Evolutionary conservation across 1,139 yeast genomes (phyloP).

Genomic region (Pichia sp.): DNA sequence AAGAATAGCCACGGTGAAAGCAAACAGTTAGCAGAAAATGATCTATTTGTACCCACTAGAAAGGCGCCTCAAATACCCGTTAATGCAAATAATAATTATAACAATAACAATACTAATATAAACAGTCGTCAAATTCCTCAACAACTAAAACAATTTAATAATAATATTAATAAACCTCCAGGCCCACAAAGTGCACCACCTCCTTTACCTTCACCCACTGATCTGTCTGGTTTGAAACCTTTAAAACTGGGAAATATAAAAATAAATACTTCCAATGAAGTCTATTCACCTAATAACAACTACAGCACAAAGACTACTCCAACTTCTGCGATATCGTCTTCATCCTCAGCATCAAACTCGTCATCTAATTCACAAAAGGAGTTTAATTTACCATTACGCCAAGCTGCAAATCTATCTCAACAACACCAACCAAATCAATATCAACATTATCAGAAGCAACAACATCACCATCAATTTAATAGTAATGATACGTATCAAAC

Average conservation of each 20-base stretch:
- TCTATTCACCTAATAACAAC: neutral
- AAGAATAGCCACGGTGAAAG: neutral
- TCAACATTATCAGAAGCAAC: neutral
- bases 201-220: neutral
- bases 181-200: constrained; percentile 20
- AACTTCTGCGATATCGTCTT: constrained; percentile 7
- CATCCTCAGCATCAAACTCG: neutral
- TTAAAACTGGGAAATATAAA: constrained; percentile 4
- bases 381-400: constrained; percentile 38
- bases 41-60: constrained; percentile 22
- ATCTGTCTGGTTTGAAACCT: neutral
- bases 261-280: constrained; percentile 1
- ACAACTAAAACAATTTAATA: neutral
- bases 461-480: neutral
- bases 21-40: neutral
- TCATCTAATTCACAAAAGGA: constrained; percentile 5
- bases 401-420: constrained; percentile 26
- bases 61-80: constrained; percentile 26
- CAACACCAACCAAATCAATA: neutral
- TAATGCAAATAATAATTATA: neutral
- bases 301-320: neutral
- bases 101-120: neutral
- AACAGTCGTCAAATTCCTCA: neutral
- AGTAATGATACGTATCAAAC: constrained; percentile 29
- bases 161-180: constrained; percentile 11